phyloP scores from a whole-genome alignment of 805 yeast genomes.

The Ogataea angusta region DNA sequence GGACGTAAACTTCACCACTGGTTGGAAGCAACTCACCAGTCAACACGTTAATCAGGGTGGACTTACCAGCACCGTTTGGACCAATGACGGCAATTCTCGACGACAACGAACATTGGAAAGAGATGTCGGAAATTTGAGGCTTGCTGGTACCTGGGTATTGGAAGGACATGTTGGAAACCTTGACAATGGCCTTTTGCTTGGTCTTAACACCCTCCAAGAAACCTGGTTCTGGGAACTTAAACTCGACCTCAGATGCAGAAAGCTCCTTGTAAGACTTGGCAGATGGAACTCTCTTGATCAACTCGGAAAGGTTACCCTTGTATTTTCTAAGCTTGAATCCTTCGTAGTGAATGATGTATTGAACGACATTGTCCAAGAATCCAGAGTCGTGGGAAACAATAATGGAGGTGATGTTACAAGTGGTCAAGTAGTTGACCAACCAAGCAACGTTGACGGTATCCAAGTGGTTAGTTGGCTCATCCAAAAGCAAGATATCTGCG shows the following conservation, averaged over 20 bases:
- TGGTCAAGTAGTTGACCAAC: conserved; percentile 98
- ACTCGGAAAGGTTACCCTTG: conserved; percentile 99
- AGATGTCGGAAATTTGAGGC: conserved; percentile 89
- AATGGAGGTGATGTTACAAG: conserved; percentile 98
- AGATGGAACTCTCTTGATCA: conserved; percentile 97
- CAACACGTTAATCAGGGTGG: conserved; percentile 96
- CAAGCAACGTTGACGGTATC: conserved; percentile 99
- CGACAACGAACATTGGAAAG: conserved; percentile 98
- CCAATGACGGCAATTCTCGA: conserved; percentile 99
- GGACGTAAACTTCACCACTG: conserved; percentile 97
- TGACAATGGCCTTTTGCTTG: conserved; percentile 99
- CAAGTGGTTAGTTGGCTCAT: conserved; percentile 99
- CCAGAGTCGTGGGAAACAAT: conserved; percentile 99
- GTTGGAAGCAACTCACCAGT: conserved; percentile 99
- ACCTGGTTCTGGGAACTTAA: conserved; percentile 99
- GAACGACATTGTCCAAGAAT: conserved; percentile 95
- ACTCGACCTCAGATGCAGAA: conserved; percentile 96
- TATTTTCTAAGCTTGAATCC: conserved; percentile 99
- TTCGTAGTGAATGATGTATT: conserved; percentile 99
- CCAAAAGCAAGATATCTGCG: conserved; percentile 95
- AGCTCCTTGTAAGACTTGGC: conserved; percentile 98
- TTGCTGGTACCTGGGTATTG: conserved; percentile 98
- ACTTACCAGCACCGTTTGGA: conserved; percentile 99
- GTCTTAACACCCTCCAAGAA: conserved; percentile 99
- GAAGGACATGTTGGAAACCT: conserved; percentile 96